Percentiles rank a stretch among this genome's conserved stretches.
Evolutionary conservation across 495 filamentous ascomycete species (phyloP).

Genomic region (Aspergillus cavernicola): DNA sequence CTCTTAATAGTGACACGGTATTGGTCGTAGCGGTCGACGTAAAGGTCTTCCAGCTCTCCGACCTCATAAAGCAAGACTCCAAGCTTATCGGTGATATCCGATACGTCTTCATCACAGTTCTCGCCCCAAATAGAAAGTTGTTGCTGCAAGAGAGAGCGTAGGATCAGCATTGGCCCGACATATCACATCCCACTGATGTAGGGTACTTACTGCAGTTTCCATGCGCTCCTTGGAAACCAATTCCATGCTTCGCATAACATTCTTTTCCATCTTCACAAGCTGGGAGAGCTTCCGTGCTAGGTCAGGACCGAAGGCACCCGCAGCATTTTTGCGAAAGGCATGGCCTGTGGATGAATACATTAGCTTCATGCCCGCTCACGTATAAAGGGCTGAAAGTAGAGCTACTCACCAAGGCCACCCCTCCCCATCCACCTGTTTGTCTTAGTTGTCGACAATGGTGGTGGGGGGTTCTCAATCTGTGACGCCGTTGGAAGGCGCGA

Average conservation of each 20-base stretch:
- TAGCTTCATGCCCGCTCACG: conserved; percentile 1
- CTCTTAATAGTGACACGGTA: conserved; percentile 99
- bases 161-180: neutral
- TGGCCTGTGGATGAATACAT: conserved; percentile 59
- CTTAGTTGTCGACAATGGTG: conserved; percentile 88
- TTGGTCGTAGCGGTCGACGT: conserved; percentile 97
- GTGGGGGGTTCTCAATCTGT: conserved; percentile 88
- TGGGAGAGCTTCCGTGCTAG: conserved; percentile 95
- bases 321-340: conserved; percentile 85
- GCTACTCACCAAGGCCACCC: conserved; percentile 71
- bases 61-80: conserved; percentile 98
- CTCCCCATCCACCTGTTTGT: conserved; percentile 81
- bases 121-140: conserved; percentile 99
- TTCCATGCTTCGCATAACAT: conserved; percentile 98
- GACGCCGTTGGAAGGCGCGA: conserved; percentile 88
- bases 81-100: conserved; percentile 97
- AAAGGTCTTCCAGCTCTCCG: conserved; percentile 96
- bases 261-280: conserved; percentile 99
- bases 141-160: conserved; percentile 63
- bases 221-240: conserved; percentile 91
- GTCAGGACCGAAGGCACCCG: conserved; percentile 93
- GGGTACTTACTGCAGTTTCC: conserved; percentile 84
- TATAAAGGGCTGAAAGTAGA: too few relatives aligned
- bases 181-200: neutral
- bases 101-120: conserved; percentile 93